These are phyloP conservation scores for Dioscorea alata DNA, from an alignment of 106 monocot genomes.

Conservation along the genomic window DNA sequence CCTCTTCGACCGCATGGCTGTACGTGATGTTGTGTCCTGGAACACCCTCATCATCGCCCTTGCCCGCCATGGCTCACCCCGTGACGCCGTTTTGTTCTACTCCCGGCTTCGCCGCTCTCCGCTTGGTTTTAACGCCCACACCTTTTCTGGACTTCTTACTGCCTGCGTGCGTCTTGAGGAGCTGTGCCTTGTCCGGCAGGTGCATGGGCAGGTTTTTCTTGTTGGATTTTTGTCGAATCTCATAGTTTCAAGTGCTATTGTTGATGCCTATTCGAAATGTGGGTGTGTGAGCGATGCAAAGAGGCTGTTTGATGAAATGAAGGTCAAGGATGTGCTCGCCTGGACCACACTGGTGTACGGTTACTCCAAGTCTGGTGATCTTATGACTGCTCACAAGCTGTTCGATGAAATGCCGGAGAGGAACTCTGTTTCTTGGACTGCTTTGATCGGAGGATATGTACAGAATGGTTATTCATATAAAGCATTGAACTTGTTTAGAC, in stretches of 20 bases:
- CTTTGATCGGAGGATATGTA: conserved; percentile 56
- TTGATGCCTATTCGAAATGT: conserved; percentile 64
- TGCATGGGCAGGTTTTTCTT: conserved; percentile 53
- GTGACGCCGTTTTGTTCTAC: conserved; percentile 42
- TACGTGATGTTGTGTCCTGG: conserved; percentile 61
- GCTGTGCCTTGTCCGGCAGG: conserved; percentile 25
- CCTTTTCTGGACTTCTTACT: conserved; percentile 50
- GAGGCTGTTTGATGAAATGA: conserved; percentile 60
- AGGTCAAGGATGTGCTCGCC: conserved; percentile 35
- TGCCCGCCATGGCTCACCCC: conserved; percentile 24
- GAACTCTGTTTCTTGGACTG: conserved; percentile 66
- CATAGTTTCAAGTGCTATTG: conserved; percentile 44
- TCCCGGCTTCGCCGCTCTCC: conserved; percentile 27
- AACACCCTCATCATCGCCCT: conserved; percentile 63
- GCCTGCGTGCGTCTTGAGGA: conserved; percentile 44
- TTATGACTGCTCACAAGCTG: conserved; percentile 36
- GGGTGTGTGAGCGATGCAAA: conserved; percentile 32
- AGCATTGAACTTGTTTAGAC: conserved; percentile 54
- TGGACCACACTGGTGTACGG: conserved; percentile 68
- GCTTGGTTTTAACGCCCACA: conserved; percentile 31
- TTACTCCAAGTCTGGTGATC: conserved; percentile 45
- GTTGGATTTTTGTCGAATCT: conserved; percentile 48
- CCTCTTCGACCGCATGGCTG: conserved; percentile 51
- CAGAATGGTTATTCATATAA: conserved; percentile 30
- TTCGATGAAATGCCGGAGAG: conserved; percentile 70